Evolutionary conservation across 2,329 filamentous ascomycete species (phyloP), one percentile per base, ranked within the genome.

Genomic region (Neopestalotiopsis sp.): DNA sequence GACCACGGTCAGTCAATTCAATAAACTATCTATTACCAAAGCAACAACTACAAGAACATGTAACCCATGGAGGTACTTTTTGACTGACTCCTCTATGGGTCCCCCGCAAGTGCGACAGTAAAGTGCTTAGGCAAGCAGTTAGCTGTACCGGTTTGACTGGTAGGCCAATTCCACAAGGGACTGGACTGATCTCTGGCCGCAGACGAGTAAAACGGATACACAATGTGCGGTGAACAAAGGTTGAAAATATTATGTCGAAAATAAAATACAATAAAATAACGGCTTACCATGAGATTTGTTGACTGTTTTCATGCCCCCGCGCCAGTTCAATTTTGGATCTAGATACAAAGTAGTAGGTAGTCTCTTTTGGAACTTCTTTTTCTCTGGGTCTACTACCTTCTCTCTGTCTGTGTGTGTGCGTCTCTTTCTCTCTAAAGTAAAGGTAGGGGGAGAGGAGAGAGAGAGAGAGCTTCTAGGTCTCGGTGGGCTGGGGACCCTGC

Each of bases 171-270:
- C 42, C 56, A 24, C 14, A 45, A 34, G 40, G 30, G 42, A 10
- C 24, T 17, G 30, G 24, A 32, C 56, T 34, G 24, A 14, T 58
- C 49, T 13, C 30, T 30, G 24, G 13, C 57, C 62, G 42, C 24
- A 63, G 66, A 38, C 65, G n/a, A 34, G 40, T 28, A 42, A 71
- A 56, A 24, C 59, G 32, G 20, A 61, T 52, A 52, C 65, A 59
- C 65, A 32, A 67, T 38, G 65, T 67, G 63, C 65, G 65, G 65
- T 67, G 65, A 67, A 67, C 65, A 67, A 65, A 82, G 80, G 83
- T 81, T 81, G 83, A 83, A 81, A 83, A 20, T n/a, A 52, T 17
- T 52, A 52, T 17, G 6, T 7, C n/a, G 17, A 17, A 52, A 52
- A 52, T 7, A 52, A 52, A 52, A 52, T 52, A 52, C 45, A 38